Evolutionary conservation across 2,329 filamentous ascomycete genomes (phyloP).

Genomic region (Colletotrichum lini): DNA sequence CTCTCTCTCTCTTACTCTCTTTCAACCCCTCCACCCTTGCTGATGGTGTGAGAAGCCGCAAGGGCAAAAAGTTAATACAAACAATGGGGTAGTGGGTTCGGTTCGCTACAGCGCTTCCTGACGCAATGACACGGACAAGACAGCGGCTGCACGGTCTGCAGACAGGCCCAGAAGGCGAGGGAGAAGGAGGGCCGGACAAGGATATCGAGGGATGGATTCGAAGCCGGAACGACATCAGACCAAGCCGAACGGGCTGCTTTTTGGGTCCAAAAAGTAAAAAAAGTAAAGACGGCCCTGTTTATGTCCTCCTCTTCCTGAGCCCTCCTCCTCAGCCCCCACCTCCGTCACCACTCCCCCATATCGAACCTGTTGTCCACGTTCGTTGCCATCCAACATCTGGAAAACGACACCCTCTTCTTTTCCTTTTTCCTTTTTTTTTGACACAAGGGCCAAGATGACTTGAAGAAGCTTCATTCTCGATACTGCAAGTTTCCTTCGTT

Average conservation of each 20-base stretch:
- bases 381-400: slow-evolving; percentile 8
- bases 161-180: slow-evolving; percentile 13
- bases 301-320: neutral
- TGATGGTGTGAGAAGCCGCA: neutral
- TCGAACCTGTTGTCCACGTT: neutral
- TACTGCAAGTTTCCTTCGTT: slow-evolving; percentile 13
- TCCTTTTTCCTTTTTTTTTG: slow-evolving; percentile 8
- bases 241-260: neutral
- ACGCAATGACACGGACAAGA: slow-evolving; percentile 39
- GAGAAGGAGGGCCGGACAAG: neutral
- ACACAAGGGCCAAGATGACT: slow-evolving; percentile 34
- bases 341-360: neutral
- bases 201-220: slow-evolving; percentile 11
- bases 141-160: slow-evolving; percentile 34
- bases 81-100: neutral
- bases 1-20: no score
- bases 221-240: neutral
- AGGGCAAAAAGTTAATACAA: neutral
- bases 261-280: slow-evolving; percentile 1
- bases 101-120: slow-evolving; percentile 26
- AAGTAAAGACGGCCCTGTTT: neutral
- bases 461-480: slow-evolving; percentile 36
- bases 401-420: slow-evolving; percentile 6
- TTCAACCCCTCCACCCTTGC: neutral
- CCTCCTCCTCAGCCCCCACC: neutral